Percentiles rank a stretch among this genome's conserved stretches.
These are phyloP conservation scores for Macrophomina tecta DNA, from an alignment of 2,329 filamentous ascomycete species.

Conservation along the genomic window DNA sequence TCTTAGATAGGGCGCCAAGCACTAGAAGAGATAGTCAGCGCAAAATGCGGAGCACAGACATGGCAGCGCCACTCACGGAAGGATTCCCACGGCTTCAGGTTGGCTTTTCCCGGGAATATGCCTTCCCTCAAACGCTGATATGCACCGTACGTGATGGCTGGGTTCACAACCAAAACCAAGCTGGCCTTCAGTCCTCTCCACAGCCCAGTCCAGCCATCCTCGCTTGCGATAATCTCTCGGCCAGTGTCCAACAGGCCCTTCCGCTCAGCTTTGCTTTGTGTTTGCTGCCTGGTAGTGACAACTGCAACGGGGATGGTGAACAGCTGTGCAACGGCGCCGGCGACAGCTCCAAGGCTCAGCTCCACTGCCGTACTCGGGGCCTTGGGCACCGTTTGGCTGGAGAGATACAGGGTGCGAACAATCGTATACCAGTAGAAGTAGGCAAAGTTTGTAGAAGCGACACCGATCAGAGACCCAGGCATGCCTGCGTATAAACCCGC, in stretches of 20 bases:
- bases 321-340: conserved; percentile 88
- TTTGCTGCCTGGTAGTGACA: conserved; percentile 94
- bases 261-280: conserved; percentile 80
- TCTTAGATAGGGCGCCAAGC: conserved; percentile 90
- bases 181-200: conserved; percentile 97
- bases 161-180: conserved; percentile 93
- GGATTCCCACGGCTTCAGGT: conserved; percentile 81
- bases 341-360: conserved; percentile 81
- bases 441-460: conserved; percentile 97
- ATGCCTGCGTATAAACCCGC: conserved; percentile 88
- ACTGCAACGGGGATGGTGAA: conserved; percentile 98
- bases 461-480: conserved; percentile 82
- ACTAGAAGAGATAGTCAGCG: conserved; percentile 58
- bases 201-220: conserved; percentile 85
- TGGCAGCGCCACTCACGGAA: conserved; percentile 71
- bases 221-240: conserved; percentile 84
- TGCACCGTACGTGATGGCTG: conserved; percentile 95
- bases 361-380: conserved; percentile 81
- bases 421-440: conserved; percentile 99
- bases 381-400: conserved; percentile 61
- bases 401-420: conserved; percentile 79
- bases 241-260: conserved; percentile 89
- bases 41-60: neutral
- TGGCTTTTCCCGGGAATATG: conserved; percentile 78
- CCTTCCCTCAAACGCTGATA: conserved; percentile 85